Base-by-base conservation (phyloP, 2,329 filamentous ascomycete genomes). In the Pyrenochaeta sp. region DNA sequence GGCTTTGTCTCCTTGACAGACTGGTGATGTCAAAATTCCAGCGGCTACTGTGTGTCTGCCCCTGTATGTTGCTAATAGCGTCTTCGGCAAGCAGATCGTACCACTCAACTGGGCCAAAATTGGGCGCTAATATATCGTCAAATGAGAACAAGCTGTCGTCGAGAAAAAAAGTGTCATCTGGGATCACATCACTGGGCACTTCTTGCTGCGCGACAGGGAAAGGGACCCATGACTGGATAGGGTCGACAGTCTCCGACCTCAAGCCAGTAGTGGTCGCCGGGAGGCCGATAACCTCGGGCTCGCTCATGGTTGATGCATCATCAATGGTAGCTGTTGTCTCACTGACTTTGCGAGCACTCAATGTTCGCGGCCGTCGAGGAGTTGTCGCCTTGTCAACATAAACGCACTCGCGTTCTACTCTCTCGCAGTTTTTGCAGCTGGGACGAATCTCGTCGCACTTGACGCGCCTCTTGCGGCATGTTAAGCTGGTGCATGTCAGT, bases 401-500 rank as follows among this genome's bases (percentile, higher is more conserved):
- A 12, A 74, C 61, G 56, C 79, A 81, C 30, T 73, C 70, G 37
- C 77, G 72, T 27, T 72, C 68, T 18, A 74, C 75, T 58, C 79
- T 79, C 6, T 68, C 61, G 62, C 79, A 82, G 51, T 77, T 77
- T 15, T 71, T 73, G 58, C 79, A 81, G 18, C 68, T 61, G 7
- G 78, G 79, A 51, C 73, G 77, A 29, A 68, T 69, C 64, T 82
- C 80, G 52, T 82, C 80, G 63, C 81, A 83, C 66, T 83, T 83
- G 62, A 82, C 80, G 55, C 81, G 78, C 40, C 81, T 71, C 52
- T 76, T 75, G 29, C 78, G 77, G 59, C 79, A 81, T n/a, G 76
- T 77, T 49, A 78, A 62, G 58, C 76, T 79, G 18, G 30, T 11
- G 45, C 10, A 27, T 3, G 29, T 65, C 20, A 64, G 61, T 37